Percentiles rank a stretch among this genome's conserved stretches.
phyloP scores from a whole-genome alignment of 2,329 filamentous ascomycete genomes.

The Cladosporium cucumerinum region DNA sequence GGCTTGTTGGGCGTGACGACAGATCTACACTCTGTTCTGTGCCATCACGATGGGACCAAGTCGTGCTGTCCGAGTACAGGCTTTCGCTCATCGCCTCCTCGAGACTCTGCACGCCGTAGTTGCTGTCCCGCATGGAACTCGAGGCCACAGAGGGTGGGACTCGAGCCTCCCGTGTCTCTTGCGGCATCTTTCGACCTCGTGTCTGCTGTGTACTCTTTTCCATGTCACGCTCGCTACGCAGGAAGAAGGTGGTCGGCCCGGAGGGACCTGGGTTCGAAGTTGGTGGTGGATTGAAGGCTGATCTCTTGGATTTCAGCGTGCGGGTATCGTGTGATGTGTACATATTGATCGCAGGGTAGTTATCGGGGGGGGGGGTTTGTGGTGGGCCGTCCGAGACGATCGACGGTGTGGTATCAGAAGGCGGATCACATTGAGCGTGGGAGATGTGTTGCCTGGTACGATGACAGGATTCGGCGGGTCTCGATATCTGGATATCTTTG shows the following conservation, averaged over 20 bases:
- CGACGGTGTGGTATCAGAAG: not conserved
- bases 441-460: not conserved
- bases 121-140: conserved; percentile 39
- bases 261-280: conserved; percentile 31
- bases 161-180: conserved; percentile 20
- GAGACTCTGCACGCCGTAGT: conserved; percentile 57
- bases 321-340: conserved; percentile 9
- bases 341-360: conserved; percentile 6
- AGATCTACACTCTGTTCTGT: conserved; percentile 18
- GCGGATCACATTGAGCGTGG: conserved; percentile 6
- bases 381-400: not conserved
- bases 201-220: conserved; percentile 30
- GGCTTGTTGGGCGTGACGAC: not conserved
- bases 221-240: conserved; percentile 53
- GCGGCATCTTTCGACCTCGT: conserved; percentile 27
- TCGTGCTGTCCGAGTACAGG: conserved; percentile 31
- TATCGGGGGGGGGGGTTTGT: not conserved
- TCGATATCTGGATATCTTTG: not conserved
- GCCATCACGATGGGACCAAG: conserved; percentile 14
- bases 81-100: conserved; percentile 50
- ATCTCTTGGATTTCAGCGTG: conserved; percentile 25
- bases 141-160: conserved; percentile 10
- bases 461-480: not conserved
- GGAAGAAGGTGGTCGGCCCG: conserved; percentile 58
- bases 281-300: conserved; percentile 15